Evolutionary conservation across 352 stramenopile species (phyloP).

Genomic region (Phytophthora multivora): DNA sequence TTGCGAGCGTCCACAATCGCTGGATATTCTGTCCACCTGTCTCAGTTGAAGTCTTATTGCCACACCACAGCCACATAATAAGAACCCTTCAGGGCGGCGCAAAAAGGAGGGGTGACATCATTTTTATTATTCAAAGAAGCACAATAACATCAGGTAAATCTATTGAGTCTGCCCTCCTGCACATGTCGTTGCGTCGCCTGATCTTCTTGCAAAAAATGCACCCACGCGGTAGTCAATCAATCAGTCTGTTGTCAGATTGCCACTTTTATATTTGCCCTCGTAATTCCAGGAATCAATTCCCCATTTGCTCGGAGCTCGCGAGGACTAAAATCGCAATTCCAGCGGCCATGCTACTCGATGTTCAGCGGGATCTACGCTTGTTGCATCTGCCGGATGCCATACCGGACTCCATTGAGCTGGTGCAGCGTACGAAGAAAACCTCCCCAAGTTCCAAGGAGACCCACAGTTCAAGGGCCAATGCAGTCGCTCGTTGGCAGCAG

Average conservation of each 20-base stretch:
- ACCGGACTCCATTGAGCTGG: conserved; percentile 9
- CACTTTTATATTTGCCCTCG: conserved; percentile 15
- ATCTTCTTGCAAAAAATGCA: conserved; percentile 13
- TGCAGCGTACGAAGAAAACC: conserved; percentile 19
- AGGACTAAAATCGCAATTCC: not conserved
- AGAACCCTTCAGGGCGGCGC: conserved; percentile 12
- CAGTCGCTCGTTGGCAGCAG: conserved; percentile 32
- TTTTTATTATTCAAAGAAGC: not conserved
- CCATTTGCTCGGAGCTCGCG: not conserved
- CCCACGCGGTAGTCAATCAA: conserved; percentile 13
- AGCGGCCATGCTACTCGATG: conserved; percentile 24
- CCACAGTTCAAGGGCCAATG: not conserved
- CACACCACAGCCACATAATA: conserved; percentile 19
- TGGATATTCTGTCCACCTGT: conserved; percentile 31
- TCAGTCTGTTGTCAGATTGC: conserved; percentile 2
- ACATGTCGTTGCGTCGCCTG: conserved; percentile 11
- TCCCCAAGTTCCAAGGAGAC: not conserved
- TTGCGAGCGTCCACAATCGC: conserved; percentile 15
- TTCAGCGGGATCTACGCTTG: conserved; percentile 3
- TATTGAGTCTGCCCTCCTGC: not conserved
- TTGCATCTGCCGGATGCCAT: conserved; percentile 7
- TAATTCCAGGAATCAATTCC: not conserved
- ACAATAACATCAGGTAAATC: not conserved
- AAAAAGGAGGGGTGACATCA: conserved; percentile 18
- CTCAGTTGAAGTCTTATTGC: conserved; percentile 14